Evolutionary conservation across 768 basidiomycete genomes (phyloP), one percentile per base, ranked within the genome.

Genomic region (Cystobasidiopsis lactophilus): DNA sequence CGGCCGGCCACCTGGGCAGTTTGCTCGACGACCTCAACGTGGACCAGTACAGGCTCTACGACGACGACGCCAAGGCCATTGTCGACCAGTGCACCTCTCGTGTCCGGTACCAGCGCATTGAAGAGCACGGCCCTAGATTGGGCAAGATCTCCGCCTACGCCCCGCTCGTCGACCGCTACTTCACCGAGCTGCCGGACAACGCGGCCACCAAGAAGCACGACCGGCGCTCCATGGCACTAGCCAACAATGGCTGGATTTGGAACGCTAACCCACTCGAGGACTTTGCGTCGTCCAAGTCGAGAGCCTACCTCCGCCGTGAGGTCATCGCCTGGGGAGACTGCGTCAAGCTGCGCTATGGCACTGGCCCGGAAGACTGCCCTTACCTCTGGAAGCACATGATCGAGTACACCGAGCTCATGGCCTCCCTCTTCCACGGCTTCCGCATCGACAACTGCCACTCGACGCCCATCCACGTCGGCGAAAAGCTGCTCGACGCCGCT

Each of bases 191-290:
- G 13, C 71, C 70, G 57, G 37, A 73, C 24, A 71, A 70, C 56
- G 57, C 53, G 13, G 61, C 57, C 3, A 72, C 72, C 0, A 51
- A 62, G 29, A 72, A 72, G 56, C 69, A 71, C 50, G 70, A 76
- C 45, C 69, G 72, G 3, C 57, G 61, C 16, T 69, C 74, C 14
- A 82, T 86, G 63, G 79, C 82, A 2, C 70, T 98, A 27, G 93
- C 91, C 4, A 95, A 96, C 67, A 98, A 98, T 64, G 93, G 93
- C 2, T 98, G 93, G 93, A 86, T 98, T 58, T 98, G 93, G 91
- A 70, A 80, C 58, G 89, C 91, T 2, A 79, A 98, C 63, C 91
- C 93, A 0, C 74, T 96, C 16, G 73, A 78, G 58, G 95, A 95
- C 69, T 98, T 98, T 68, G 93, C 91, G 7, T 74, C 83, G 14